phyloP scores from a whole-genome alignment of 495 filamentous ascomycete species.

The Tuber magnatum region DNA sequence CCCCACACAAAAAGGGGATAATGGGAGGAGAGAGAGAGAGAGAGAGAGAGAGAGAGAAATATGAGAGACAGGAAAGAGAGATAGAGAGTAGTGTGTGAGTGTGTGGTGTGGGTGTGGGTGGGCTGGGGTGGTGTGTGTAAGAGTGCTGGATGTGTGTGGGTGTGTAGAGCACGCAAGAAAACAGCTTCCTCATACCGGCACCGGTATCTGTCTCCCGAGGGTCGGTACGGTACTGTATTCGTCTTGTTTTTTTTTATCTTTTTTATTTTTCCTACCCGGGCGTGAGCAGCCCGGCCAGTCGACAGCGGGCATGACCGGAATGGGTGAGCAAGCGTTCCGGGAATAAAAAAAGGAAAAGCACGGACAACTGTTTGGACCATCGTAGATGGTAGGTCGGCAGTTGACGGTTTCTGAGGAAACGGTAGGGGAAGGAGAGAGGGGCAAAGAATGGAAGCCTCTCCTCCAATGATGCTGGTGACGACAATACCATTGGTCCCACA shows the following conservation, averaged over 20 bases:
- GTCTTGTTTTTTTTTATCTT: conserved; percentile 3
- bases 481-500: neutral
- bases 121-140: neutral
- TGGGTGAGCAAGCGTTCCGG: conserved; percentile 25
- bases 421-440: conserved; percentile 23
- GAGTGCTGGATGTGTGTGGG: neutral
- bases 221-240: conserved; percentile 2
- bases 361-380: conserved; percentile 25
- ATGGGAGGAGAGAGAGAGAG: conserved; percentile 24
- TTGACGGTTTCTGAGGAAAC: conserved; percentile 25
- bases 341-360: conserved; percentile 31
- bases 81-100: neutral
- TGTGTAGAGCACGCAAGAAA: conserved; percentile 1
- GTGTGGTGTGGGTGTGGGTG: neutral
- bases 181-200: neutral
- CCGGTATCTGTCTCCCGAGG: conserved; percentile 1
- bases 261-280: neutral
- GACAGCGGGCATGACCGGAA: neutral
- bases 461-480: neutral
- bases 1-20: neutral
- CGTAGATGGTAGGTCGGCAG: conserved; percentile 36
- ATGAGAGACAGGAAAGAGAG: neutral
- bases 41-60: conserved; percentile 10
- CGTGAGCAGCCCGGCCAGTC: neutral
- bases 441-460: conserved; percentile 25